phyloP scores from a whole-genome alignment of 192 early-diverging fungal genomes.

The Gonapodya sp. region DNA sequence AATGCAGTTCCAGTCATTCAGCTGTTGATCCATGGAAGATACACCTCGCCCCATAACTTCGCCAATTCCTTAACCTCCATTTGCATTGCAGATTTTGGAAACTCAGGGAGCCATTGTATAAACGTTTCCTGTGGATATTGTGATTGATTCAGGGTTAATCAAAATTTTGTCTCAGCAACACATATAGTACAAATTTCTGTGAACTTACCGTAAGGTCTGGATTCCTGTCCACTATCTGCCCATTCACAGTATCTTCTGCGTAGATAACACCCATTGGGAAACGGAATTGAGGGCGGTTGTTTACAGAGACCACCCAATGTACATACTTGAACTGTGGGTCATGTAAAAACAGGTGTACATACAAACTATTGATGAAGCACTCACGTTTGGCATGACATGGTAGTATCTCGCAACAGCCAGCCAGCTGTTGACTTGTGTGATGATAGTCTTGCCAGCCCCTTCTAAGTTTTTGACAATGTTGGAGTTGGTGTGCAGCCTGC shows the following conservation, averaged over 20 bases:
- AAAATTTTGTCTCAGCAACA: background rate
- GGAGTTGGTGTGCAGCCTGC: background rate
- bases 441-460: background rate
- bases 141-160: background rate
- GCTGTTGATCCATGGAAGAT: background rate
- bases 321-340: background rate
- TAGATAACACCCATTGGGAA: background rate
- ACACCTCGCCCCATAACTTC: background rate
- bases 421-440: background rate
- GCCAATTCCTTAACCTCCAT: background rate
- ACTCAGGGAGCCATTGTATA: background rate
- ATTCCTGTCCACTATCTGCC: background rate
- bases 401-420: slow-evolving; percentile 3
- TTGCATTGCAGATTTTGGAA: background rate
- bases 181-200: background rate
- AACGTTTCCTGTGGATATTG: slow-evolving; percentile 1
- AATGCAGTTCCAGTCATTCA: background rate
- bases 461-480: background rate
- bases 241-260: background rate
- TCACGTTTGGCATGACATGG: background rate
- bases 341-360: background rate
- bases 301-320: background rate
- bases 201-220: background rate
- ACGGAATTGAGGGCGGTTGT: background rate
- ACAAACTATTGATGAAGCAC: background rate